Evolutionary conservation across 1,139 yeast genomes (phyloP), one percentile per base, ranked within the genome.

Genomic region (Saccharomycopsis hybrid): DNA sequence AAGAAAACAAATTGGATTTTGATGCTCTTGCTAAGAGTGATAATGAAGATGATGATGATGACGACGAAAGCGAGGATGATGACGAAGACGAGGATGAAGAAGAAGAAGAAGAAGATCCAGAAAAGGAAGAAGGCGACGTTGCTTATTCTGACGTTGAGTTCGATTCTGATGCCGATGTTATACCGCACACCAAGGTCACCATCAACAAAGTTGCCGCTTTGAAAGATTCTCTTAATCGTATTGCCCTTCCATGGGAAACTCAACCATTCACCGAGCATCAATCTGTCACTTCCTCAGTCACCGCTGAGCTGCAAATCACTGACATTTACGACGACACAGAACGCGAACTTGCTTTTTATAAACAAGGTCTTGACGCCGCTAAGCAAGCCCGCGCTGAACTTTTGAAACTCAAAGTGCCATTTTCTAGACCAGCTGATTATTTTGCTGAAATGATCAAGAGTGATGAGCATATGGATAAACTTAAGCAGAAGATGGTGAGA

Each of bases 371-470:
- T 55, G 85, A 80, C 48, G 96, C 97, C 4, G 95, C 85, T 36
- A 70, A 76, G 53, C 77, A 76, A 60, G 96, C 88, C 37, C 69
- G 75, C 47, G 76, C 77, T 46, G 35, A 13, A 9, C 73, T 90
- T 47, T 62, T 72, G 47, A 79, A 78, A 64, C 74, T 82, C 59
- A 82, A 83, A 62, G 81, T 89, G 28, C 92, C 97, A 53, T 92
- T 92, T 66, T 76, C 95, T 39, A 80, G 99, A 66, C 99, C 99
- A 31, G 71, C 80, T 61, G 99, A 92, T 66, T 92, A 87, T 67
- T 92, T 92, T 70, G 99, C 99, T 8, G 99, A 92, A 69, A 92
- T 92, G 99, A 87, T 89, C 56, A 92, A 92, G 72, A 84, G 90
- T 54, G 99, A 92, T 66, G 97, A 89, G 66, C 99, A 92, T 67